Evolutionary conservation across 2,329 filamentous ascomycete genomes (phyloP).

Genomic region (Ophiobolus disseminans): DNA sequence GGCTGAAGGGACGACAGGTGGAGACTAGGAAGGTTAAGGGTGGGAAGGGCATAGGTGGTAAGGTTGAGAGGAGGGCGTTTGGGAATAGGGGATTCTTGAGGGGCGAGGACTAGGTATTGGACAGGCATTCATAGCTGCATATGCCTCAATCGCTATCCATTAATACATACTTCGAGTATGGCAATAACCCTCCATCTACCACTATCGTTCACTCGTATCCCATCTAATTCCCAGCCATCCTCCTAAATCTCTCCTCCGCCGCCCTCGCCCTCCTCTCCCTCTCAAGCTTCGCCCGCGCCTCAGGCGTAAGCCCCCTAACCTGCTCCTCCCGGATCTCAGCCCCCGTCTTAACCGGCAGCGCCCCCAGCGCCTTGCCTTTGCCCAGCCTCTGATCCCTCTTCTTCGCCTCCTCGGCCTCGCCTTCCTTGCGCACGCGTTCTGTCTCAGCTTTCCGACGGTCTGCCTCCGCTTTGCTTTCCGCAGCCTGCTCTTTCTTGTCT

Average conservation of each 20-base stretch:
- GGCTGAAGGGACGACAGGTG: slow-evolving; percentile 51
- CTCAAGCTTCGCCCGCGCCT: slow-evolving; percentile 84
- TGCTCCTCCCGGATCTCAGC: slow-evolving; percentile 86
- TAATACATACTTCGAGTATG: too few relatives aligned
- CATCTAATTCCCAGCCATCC: slow-evolving; percentile 47
- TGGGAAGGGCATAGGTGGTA: slow-evolving; percentile 21
- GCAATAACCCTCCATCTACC: too few relatives aligned
- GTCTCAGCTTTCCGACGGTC: slow-evolving; percentile 76
- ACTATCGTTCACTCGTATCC: too few relatives aligned
- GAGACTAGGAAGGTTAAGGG: slow-evolving; percentile 32
- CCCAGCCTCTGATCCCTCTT: slow-evolving; percentile 59
- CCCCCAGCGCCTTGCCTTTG: slow-evolving; percentile 61
- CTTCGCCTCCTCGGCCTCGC: slow-evolving; percentile 57
- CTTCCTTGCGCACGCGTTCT: slow-evolving; percentile 69
- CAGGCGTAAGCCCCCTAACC: slow-evolving; percentile 80
- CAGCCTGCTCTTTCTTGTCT: slow-evolving; percentile 73
- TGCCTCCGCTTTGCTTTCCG: slow-evolving; percentile 65
- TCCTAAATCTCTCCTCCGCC: slow-evolving; percentile 83
- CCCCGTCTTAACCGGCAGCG: slow-evolving; percentile 70
- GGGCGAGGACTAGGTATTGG: slow-evolving; percentile 29
- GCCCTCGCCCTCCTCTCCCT: slow-evolving; percentile 88
- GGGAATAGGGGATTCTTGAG: slow-evolving; percentile 42
- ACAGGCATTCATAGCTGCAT: too few relatives aligned
- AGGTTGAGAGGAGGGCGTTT: slow-evolving; percentile 39
- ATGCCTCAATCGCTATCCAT: too few relatives aligned